Base-by-base conservation (phyloP, 805 yeast species). In the Ogataea minuta region DNA sequence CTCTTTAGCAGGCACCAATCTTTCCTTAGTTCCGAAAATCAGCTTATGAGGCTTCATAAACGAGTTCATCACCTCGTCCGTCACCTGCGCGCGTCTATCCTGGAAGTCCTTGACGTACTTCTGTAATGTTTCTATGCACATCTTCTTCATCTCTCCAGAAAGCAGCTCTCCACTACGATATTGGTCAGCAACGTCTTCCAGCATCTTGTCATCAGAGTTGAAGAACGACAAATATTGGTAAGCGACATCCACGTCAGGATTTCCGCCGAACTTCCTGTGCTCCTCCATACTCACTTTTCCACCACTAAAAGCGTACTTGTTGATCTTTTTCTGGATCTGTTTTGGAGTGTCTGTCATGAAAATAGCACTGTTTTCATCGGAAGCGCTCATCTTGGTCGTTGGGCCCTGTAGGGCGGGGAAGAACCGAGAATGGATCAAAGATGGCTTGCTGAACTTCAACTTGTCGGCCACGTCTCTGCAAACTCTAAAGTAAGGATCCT, bases 321-420 rank as follows among this genome's bases (percentile, higher is more conserved):
- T 93, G 63, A 93, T 83, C 66, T 93, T 93, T 74, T 88, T 93
- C 61, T 85, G 84, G 49, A 93, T 85, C 68, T 86, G 89, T 60
- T 86, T 87, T 34, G 95, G 78, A 2, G 96, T 86, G 63, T 93
- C 99, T 42, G 89, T 90, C 93, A 93, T 84, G 70, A 83, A 93
- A 50, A 93, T 89, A 6, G 99, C 93, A 27, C 91, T 77, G 41
- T 86, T 81, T 46, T 85, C 88, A 62, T 85, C 93, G 9, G 93
- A 81, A 4, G 99, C 98, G 45, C 95, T 84, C 99, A 93, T 93
- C 69, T 93, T 93, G 27, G 97, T 85, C 11, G 89, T 76, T 4
- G 98, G 82, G 39, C 99, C 99, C 71, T 93, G 98, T 53, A 91
- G 70, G 38, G 99, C 98, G 31, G 99, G 99, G 84, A 93, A 93